Evolutionary conservation across 208 protist genomes (phyloP).

Genomic region (Trypanosoma scelopori): DNA sequence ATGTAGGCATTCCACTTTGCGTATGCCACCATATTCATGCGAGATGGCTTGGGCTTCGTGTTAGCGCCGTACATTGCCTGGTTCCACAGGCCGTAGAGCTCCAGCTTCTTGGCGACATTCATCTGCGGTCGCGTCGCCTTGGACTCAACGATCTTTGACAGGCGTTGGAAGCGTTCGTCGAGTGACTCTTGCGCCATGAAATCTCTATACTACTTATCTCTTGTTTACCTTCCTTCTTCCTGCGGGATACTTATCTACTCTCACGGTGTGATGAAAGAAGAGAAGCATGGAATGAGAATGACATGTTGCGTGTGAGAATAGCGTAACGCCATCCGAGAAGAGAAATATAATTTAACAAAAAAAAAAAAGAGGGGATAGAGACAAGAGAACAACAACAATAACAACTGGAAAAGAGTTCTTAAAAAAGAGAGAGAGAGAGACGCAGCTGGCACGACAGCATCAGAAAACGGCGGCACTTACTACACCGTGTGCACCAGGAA

Average conservation of each 20-base stretch:
- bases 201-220: too few species aligned
- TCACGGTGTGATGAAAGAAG: not conserved
- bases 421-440: conserved; percentile 9
- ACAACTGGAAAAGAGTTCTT: too few species aligned
- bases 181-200: conserved; percentile 18
- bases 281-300: not conserved
- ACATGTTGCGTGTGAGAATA: not conserved
- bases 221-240: not conserved
- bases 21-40: conserved; percentile 56
- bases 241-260: not conserved
- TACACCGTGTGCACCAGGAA: conserved; percentile 81
- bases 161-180: conserved; percentile 23
- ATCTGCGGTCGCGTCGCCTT: conserved; percentile 38
- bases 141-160: conserved; percentile 22
- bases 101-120: conserved; percentile 67
- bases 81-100: conserved; percentile 88
- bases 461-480: conserved; percentile 18
- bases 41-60: conserved; percentile 53
- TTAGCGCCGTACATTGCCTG: conserved; percentile 68
- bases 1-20: conserved; percentile 84
- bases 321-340: not conserved
- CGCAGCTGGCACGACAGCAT: conserved; percentile 16
- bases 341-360: conserved; percentile 1
- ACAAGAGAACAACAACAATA: conserved; percentile 10
- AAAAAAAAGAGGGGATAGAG: conserved; percentile 6